Base-by-base conservation (phyloP, 2,329 filamentous ascomycete genomes). In the Nothophaeocryptopus gaeumannii region DNA sequence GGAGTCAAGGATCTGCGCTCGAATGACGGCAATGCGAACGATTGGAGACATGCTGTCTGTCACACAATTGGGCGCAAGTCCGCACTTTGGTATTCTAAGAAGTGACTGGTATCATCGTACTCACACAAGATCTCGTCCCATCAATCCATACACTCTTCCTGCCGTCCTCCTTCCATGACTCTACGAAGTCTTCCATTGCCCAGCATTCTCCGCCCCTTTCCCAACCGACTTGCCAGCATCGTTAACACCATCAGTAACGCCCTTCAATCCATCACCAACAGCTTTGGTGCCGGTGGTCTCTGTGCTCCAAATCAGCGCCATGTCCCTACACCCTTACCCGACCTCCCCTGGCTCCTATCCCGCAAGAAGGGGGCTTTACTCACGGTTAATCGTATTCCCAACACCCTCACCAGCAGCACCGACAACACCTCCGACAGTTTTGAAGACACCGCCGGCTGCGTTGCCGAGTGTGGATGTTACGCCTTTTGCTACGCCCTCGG, bases 351-450 rank as follows among this genome's bases (percentile, higher is more conserved):
- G 5, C 2, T 14, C n/a, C n/a, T n/a, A n/a, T 26, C 4, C 20
- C 20, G 20, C 20, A 3, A 4, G 20, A 26, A 3, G 10, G 7
- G 8, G 9, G 12, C 29, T 2, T 4, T 14, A 44, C 42, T 50
- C 40, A 57, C 67, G 70, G 56, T 75, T 73, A 39, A 75, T 59
- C 11, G 72, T 75, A 56, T 74, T 71, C 33, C 73, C 74, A 16
- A 75, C 57, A 13, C 73, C 73, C 31, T 70, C 63, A 35, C 73
- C 73, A 10, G 72, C 61, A 11, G 72, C 70, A 38, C 74, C 79
- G 11, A 79, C 74, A 2, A 81, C 71, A 29, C 77, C 76, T 11
- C 78, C 78, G 2, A 76, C 69, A 2, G 77, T 80, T 51, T 76
- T 75, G 5, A 75, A 72, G 13, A 80, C 65, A 32, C 78, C 78